These are phyloP conservation scores for Whalleya microplaca DNA, from an alignment of 2,329 filamentous ascomycete genomes.

Conservation along the genomic window DNA sequence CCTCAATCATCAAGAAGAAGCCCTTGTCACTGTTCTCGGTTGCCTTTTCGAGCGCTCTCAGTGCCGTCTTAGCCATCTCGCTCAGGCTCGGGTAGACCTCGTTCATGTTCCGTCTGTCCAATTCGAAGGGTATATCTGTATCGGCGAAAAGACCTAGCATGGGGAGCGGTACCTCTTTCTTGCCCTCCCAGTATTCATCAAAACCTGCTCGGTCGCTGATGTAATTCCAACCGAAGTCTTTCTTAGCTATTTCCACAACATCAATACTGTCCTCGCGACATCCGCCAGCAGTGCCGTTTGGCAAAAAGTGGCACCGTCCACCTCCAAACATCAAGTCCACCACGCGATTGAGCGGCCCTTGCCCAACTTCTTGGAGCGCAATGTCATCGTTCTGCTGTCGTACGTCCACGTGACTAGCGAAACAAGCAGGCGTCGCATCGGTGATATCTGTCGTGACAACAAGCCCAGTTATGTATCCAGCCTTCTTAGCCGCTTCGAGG, in stretches of 20 bases:
- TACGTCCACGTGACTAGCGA: constrained; percentile 83
- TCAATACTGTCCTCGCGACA: constrained; percentile 82
- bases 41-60: constrained; percentile 78
- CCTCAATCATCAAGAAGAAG: constrained; percentile 99
- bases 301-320: constrained; percentile 89
- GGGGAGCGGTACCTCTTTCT: constrained; percentile 70
- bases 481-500: constrained; percentile 89
- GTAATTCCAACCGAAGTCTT: constrained; percentile 80
- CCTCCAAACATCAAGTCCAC: constrained; percentile 94
- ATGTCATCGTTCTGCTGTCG: constrained; percentile 87
- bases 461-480: constrained; percentile 89
- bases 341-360: constrained; percentile 81
- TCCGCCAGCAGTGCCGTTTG: constrained; percentile 78
- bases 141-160: constrained; percentile 83
- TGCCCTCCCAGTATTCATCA: constrained; percentile 70
- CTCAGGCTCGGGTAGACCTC: constrained; percentile 85
- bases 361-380: constrained; percentile 87
- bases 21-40: constrained; percentile 85
- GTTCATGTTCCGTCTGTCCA: constrained; percentile 80
- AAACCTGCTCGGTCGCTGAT: constrained; percentile 74
- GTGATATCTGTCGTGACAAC: constrained; percentile 95
- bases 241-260: constrained; percentile 71
- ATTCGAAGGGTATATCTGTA: constrained; percentile 86
- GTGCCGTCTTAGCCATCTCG: constrained; percentile 86
- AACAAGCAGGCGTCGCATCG: constrained; percentile 94